Percentiles rank a stretch among this genome's conserved stretches.
These are phyloP conservation scores for Chamaenerion angustifolium DNA, from an alignment of 345 rosid species.

Conservation along the genomic window DNA sequence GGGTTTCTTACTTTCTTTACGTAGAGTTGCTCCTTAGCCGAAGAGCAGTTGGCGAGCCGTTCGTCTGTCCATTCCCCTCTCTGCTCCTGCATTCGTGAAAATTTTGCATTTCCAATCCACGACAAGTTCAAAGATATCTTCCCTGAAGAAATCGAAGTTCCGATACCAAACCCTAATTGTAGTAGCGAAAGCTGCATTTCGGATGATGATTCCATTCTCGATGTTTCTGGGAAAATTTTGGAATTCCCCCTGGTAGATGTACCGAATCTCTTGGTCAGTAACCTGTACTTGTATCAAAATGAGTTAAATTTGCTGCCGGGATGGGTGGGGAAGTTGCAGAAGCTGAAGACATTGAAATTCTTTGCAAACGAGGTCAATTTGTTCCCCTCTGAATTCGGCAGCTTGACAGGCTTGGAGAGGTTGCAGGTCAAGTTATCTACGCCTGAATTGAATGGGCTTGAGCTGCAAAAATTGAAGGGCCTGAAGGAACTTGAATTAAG, in stretches of 20 bases:
- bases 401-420: constrained; percentile 57
- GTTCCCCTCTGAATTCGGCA: constrained; percentile 62
- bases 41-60: no score
- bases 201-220: constrained; percentile 50
- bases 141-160: background rate
- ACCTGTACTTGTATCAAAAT: constrained; percentile 59
- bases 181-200: constrained; percentile 6
- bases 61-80: background rate
- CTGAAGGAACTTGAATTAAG: constrained; percentile 85
- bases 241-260: constrained; percentile 43
- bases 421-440: constrained; percentile 75
- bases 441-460: constrained; percentile 43
- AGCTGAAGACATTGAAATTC: constrained; percentile 61
- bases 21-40: no score
- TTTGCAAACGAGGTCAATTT: constrained; percentile 68
- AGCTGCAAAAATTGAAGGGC: constrained; percentile 48
- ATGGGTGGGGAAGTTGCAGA: constrained; percentile 38
- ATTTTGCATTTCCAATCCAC: background rate
- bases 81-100: background rate
- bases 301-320: constrained; percentile 66
- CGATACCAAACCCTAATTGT: background rate
- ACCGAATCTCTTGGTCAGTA: constrained; percentile 23
- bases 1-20: no score
- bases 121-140: background rate
- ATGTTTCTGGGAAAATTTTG: constrained; percentile 56